Base-by-base conservation (phyloP, 306 rosid genomes). In the Carpinus fangiana region DNA sequence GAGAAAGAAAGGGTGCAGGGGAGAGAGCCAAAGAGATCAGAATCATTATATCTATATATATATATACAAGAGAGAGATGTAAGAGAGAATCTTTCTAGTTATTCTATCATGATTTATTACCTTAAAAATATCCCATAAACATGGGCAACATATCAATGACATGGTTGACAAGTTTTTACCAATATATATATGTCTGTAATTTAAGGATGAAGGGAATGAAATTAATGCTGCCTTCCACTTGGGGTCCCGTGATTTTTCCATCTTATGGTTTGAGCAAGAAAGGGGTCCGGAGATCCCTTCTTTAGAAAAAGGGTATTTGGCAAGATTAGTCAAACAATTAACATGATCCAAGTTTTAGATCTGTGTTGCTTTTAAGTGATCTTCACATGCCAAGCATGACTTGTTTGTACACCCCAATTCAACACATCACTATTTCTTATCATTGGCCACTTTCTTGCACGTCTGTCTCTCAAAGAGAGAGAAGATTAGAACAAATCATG, bases 361-460 rank as follows among this genome's bases (percentile, higher is more conserved):
- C 53, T 12, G 52, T 10, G 11, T 66, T 8, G n/a, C 16, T 10
- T 10, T 61, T 78, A 14, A 10, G 21, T 38, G 75, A 45, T 18
- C 70, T 62, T 79, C 78, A 80, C 79, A 56, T 67, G 83, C 56
- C 41, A 62, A 59, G 65, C 82, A 53, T 73, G 78, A 72, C 48
- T 23, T 64, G 45, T 41, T 23, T 64, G 45, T 41, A 41, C 69
- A 51, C 51, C 74, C 65, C 68, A 53, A 31, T 41, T 20, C 1
- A 41, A 16, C 3, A 4, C 21, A 36, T n/a, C 23, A 53, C 14
- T 12, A 73, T 73, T 34, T 52, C 46, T 69, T 8, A 57, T 7
- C 12, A 36, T 56, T 8, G 8, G 55, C 65, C 38, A 23, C 67
- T 20, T 36, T 69, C 31, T 54, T 43, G 26, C 46, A 78, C 20